phyloP scores from a whole-genome alignment of 2,329 filamentous ascomycete species.

The Scedosporium dehoogii region DNA sequence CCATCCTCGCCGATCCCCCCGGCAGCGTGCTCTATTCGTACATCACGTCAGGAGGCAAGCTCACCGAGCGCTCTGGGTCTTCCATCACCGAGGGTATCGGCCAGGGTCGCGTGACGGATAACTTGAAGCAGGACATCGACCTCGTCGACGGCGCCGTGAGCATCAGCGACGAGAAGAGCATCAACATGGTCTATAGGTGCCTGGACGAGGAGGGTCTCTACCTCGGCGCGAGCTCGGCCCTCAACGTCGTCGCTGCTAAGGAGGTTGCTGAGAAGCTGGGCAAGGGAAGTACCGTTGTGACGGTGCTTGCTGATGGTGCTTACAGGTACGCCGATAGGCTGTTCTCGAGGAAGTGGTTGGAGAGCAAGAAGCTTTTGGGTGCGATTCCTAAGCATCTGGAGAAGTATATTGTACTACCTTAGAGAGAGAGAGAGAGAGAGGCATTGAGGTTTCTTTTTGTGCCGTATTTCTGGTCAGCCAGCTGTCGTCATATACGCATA shows the following conservation, averaged over 20 bases:
- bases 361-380: conserved; percentile 70
- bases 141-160: conserved; percentile 75
- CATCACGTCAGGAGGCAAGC: conserved; percentile 71
- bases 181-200: conserved; percentile 95
- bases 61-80: conserved; percentile 70
- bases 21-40: conserved; percentile 91
- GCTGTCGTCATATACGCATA: neutral
- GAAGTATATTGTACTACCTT: conserved; percentile 92
- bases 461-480: neutral
- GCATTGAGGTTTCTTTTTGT: neutral
- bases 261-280: conserved; percentile 88
- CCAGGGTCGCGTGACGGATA: conserved; percentile 93
- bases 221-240: conserved; percentile 80
- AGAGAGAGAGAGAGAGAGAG: neutral
- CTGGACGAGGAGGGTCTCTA: conserved; percentile 94
- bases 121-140: conserved; percentile 74
- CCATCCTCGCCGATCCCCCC: conserved; percentile 86
- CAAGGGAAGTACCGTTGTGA: conserved; percentile 82
- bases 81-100: conserved; percentile 98
- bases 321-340: conserved; percentile 91
- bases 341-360: conserved; percentile 86
- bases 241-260: conserved; percentile 93
- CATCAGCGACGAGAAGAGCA: conserved; percentile 86
- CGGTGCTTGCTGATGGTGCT: conserved; percentile 90
- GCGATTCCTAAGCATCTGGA: conserved; percentile 77